Evolutionary conservation across 257 asterid species (phyloP).

Genomic region (Osmanthus fragrans): DNA sequence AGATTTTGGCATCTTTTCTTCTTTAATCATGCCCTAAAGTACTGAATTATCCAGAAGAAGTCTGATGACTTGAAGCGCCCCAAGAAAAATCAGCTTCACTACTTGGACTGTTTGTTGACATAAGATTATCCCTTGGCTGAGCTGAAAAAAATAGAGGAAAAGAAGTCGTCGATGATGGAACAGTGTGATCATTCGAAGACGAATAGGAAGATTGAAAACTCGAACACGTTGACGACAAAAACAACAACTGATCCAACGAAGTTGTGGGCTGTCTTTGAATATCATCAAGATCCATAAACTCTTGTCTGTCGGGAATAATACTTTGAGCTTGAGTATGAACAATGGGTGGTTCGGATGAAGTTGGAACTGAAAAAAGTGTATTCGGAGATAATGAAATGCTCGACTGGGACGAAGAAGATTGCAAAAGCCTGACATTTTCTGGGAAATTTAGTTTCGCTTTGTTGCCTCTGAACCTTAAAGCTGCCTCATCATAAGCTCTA

Average conservation of each 20-base stretch:
- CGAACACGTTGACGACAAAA: background rate
- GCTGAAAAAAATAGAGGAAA: background rate
- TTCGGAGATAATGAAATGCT: background rate
- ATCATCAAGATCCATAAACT: background rate
- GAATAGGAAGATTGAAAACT: background rate
- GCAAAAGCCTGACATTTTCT: constrained; percentile 44
- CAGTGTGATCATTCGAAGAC: background rate
- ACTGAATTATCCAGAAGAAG: background rate
- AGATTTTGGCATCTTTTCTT: background rate
- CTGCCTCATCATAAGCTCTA: constrained; percentile 58
- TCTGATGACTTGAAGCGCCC: background rate
- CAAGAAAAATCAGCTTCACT: background rate
- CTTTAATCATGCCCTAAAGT: background rate
- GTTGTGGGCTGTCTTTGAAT: background rate
- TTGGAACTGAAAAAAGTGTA: constrained; percentile 19
- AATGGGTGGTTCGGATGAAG: constrained; percentile 31
- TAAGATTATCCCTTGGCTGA: background rate
- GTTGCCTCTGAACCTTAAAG: constrained; percentile 55
- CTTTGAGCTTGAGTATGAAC: background rate
- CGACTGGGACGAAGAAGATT: background rate
- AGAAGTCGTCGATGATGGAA: background rate
- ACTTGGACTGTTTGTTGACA: background rate
- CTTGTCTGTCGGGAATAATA: background rate
- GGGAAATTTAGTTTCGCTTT: constrained; percentile 64
- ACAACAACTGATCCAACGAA: background rate